These are phyloP conservation scores for Kluyveromyces nonfermentans DNA, from an alignment of 805 yeast genomes.

Conservation along the genomic window DNA sequence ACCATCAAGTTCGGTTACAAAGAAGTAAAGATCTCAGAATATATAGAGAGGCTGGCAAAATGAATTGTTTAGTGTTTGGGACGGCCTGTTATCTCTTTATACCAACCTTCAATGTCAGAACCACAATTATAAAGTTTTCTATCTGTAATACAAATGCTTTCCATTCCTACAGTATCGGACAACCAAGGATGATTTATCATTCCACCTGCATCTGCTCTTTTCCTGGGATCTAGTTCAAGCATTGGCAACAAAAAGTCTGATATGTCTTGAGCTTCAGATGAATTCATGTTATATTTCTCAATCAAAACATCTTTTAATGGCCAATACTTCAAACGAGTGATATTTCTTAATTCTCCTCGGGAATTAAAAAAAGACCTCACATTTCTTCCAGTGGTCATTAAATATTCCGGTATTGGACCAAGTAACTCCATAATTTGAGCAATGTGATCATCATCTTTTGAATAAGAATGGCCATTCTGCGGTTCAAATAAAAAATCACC, in stretches of 20 bases:
- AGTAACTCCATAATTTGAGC: conserved; percentile 87
- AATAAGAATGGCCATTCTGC: conserved; percentile 55
- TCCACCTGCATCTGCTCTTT: conserved; percentile 93
- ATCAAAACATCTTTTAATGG: conserved; percentile 67
- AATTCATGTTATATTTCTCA: conserved; percentile 75
- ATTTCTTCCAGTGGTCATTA: conserved; percentile 53
- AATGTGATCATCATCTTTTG: conserved; percentile 90
- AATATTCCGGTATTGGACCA: conserved; percentile 54
- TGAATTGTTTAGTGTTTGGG: conserved; percentile 25
- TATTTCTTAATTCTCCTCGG: conserved; percentile 65
- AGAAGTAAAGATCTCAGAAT: too few species aligned
- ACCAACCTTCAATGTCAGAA: conserved; percentile 88
- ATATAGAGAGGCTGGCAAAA: too few species aligned
- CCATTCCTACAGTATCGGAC: conserved; percentile 65
- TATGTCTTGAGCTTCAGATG: conserved; percentile 60
- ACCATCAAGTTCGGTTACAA: too few species aligned
- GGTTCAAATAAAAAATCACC: conserved; percentile 96
- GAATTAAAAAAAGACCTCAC: conserved; percentile 55
- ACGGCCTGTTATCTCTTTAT: conserved; percentile 45
- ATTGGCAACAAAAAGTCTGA: conserved; percentile 76
- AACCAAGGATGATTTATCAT: conserved; percentile 83
- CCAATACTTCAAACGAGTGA: conserved; percentile 83
- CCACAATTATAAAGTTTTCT: conserved; percentile 75
- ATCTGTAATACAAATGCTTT: conserved; percentile 51
- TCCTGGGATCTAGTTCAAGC: conserved; percentile 68